Evolutionary conservation across 352 stramenopile genomes (phyloP), one percentile per base, ranked within the genome.

Genomic region (Phytophthora colocasiae): DNA sequence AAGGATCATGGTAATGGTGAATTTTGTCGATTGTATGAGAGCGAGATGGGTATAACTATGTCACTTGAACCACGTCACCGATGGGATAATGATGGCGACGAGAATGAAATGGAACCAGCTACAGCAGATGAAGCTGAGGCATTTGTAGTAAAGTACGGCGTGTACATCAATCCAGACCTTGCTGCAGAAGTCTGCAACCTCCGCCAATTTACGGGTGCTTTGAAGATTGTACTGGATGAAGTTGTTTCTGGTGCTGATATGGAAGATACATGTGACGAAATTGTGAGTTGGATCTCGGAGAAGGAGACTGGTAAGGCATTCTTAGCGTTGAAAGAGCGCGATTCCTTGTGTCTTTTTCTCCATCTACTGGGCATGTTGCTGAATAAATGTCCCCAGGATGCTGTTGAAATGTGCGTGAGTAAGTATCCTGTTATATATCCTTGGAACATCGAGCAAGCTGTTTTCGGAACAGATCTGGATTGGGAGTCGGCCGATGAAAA

Each of bases 81-180:
- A 38, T 82, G 66, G 66, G 43, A 43, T 10, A 52, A 48, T 29
- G 50, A 54, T 14, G 55, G 27, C 17, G 55, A 41, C 0, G 48
- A 63, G 4, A 62, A 14, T 26, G 38, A 54, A 31, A 44, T n/a
- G 17, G 56, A 43, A 11, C 47, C 46, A 49, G 52, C 63, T 63
- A 77, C 72, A 17, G 63, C 64, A 26, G 55, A 58, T n/a, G 84
- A 92, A 63, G 77, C 85, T 4, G 69, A 94, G 62, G 75, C 71
- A 0, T 95, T 95, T 55, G 73, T 95, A 26, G 72, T 64, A 49
- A 94, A 92, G 54, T 96, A 96, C 40, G 87, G 87, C 8, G 87
- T 87, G 27, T 96, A 96, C 58, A 68, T 96, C 46, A 92, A 93
- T 51, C 81, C 88, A 6, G 89, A 96, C 48, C 69, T 94, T 36